Base-by-base conservation (phyloP, 2,329 filamentous ascomycete species). In the Diplodia mutila region DNA sequence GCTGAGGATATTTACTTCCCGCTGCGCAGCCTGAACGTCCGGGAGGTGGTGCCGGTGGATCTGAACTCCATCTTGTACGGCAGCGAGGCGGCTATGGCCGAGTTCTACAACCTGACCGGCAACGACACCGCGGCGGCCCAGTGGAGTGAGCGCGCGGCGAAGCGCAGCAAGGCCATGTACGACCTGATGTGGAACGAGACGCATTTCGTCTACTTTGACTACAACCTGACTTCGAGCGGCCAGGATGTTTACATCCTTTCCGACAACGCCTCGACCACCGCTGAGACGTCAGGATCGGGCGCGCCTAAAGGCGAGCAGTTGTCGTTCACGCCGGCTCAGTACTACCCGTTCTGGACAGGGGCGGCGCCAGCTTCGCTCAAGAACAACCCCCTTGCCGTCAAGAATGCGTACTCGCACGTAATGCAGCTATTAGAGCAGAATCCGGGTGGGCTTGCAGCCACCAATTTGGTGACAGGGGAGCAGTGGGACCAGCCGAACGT, bases 401-500 rank as follows among this genome's bases (percentile, higher is more conserved):
- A 83, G 66, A 80, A 77, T 21, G 85, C 84, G 0, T 91, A 83
- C 72, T 74, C 79, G 18, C 86, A 85, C 52, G 82, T 91, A 2
- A 78, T 80, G 1, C 75, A 79, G 66, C 83, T 86, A 39, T 83
- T 91, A 6, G 80, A 85, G 12, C 74, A 77, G 34, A 82, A 83
- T 14, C 75, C 77, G 0, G 89, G 89, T 42, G 88, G 85, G 42
- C 86, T 90, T 53, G 82, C 88, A 2, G 86, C 89, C 0, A 89
- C 87, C 4, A 90, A 90, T 72, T 79, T 87, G 67, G 72, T 76
- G 54, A 87, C 88, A 0, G 85, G 85, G 16, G 85, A 91, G 80
- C 89, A 91, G 74, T 91, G 89, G 89, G 89, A 91, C 66, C 85
- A 90, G 74, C 88, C 88, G 0, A 90, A 88, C 72, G 89, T 90